phyloP scores from a whole-genome alignment of 306 rosid species.

The Spatholobus suberectus region DNA sequence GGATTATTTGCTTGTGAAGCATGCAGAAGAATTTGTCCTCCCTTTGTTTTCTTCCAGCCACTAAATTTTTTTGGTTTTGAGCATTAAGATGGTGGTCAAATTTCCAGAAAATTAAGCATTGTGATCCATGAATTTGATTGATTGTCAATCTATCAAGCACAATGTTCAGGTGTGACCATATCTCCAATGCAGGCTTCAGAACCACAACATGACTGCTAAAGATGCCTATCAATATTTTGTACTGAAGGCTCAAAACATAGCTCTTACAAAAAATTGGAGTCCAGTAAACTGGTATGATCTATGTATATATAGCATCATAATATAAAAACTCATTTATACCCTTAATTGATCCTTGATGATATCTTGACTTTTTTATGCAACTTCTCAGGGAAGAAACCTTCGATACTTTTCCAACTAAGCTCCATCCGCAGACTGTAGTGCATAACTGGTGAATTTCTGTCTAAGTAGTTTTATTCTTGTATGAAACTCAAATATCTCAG shows the following conservation, averaged over 20 bases:
- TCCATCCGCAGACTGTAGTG: constrained; percentile 86
- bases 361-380: constrained; percentile 38
- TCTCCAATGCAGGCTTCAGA: constrained; percentile 69
- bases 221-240: constrained; percentile 92
- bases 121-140: constrained; percentile 11
- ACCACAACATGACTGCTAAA: constrained; percentile 63
- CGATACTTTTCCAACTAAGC: constrained; percentile 69
- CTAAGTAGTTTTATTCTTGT: constrained; percentile 25
- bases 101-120: constrained; percentile 21
- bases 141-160: constrained; percentile 27
- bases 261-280: constrained; percentile 77
- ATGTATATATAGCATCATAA: constrained; percentile 8
- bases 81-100: constrained; percentile 15
- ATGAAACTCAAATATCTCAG: constrained; percentile 14
- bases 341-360: constrained; percentile 2
- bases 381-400: constrained; percentile 96
- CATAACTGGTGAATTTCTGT: constrained; percentile 83
- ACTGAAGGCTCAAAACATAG: constrained; percentile 85
- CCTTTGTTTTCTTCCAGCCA: background rate
- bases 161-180: constrained; percentile 24
- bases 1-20: constrained; percentile 15
- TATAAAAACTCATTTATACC: background rate
- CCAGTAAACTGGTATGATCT: constrained; percentile 94
- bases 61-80: background rate
- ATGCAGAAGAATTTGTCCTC: constrained; percentile 1